Percentiles rank a stretch among this genome's conserved stretches.
These are phyloP conservation scores for Tolypocladium guangdongense DNA, from an alignment of 2,329 filamentous ascomycete genomes.

Conservation along the genomic window DNA sequence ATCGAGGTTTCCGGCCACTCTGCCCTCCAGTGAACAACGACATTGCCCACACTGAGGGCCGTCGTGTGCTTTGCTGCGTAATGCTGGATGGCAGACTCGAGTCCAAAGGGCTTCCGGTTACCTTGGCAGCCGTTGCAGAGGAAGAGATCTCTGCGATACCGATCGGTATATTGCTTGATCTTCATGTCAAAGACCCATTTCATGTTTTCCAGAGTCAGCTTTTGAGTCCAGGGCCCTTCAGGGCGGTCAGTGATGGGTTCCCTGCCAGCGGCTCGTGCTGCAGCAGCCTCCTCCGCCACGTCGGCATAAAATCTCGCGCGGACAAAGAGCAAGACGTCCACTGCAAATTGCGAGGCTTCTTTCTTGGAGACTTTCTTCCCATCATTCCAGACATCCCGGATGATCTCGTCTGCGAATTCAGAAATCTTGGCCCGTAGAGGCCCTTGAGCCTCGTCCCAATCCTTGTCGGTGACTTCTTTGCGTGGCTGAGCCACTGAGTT, in stretches of 20 bases:
- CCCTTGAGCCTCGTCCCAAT: slow-evolving; percentile 61
- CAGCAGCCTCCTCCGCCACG: slow-evolving; percentile 40
- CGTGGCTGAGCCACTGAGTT: background rate
- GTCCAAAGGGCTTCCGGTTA: slow-evolving; percentile 57
- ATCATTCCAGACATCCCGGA: slow-evolving; percentile 52
- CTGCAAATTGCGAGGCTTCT: slow-evolving; percentile 57
- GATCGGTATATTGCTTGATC: slow-evolving; percentile 58
- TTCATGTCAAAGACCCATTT: slow-evolving; percentile 75
- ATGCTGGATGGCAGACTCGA: slow-evolving; percentile 73
- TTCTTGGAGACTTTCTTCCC: slow-evolving; percentile 53
- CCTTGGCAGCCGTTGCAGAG: slow-evolving; percentile 60
- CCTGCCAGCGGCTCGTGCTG: slow-evolving; percentile 33
- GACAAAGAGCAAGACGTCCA: slow-evolving; percentile 57
- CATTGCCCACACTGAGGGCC: slow-evolving; percentile 56
- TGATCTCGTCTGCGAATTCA: slow-evolving; percentile 58
- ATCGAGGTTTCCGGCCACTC: slow-evolving; percentile 71
- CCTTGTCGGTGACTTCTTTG: slow-evolving; percentile 48
- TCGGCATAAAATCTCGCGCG: slow-evolving; percentile 56
- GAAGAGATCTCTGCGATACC: slow-evolving; percentile 60
- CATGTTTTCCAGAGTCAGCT: slow-evolving; percentile 72
- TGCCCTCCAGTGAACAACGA: slow-evolving; percentile 68
- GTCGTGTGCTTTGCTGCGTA: slow-evolving; percentile 73
- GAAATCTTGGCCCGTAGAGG: slow-evolving; percentile 55
- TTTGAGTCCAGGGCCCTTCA: slow-evolving; percentile 45
- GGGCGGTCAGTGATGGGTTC: slow-evolving; percentile 34